Evolutionary conservation across 345 rosid genomes (phyloP).

Genomic region (Linum lewisii): DNA sequence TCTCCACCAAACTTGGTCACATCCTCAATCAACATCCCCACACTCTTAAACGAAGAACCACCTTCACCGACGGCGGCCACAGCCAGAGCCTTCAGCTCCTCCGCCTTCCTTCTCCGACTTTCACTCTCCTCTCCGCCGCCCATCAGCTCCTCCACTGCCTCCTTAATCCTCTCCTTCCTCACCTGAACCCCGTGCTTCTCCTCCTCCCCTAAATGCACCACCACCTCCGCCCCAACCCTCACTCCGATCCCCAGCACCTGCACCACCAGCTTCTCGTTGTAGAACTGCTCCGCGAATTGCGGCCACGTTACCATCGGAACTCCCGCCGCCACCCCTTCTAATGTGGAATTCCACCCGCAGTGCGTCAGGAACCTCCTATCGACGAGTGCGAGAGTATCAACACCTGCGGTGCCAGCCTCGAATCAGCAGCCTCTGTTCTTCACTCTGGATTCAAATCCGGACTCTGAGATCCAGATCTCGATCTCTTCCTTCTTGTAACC

Average conservation of each 20-base stretch:
- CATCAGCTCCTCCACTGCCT: not conserved
- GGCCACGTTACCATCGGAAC: constrained; percentile 40
- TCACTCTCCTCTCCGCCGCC: not conserved
- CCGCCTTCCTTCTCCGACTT: not conserved
- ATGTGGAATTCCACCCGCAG: constrained; percentile 33
- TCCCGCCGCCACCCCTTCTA: constrained; percentile 27
- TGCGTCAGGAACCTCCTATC: constrained; percentile 30
- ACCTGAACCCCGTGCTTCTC: not conserved
- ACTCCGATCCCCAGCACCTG: constrained; percentile 21
- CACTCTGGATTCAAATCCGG: constrained; percentile 16
- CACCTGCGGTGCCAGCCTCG: constrained; percentile 32
- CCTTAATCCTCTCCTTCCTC: not conserved
- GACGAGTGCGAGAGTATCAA: constrained; percentile 30
- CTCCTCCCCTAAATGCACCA: not conserved
- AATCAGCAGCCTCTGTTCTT: constrained; percentile 15
- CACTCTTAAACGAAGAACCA: not conserved
- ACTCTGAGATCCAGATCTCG: not conserved
- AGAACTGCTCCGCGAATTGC: constrained; percentile 24
- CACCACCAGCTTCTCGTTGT: constrained; percentile 29
- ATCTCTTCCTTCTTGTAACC: not conserved
- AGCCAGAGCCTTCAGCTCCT: not conserved
- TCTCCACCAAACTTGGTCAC: too few species aligned
- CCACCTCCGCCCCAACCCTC: constrained; percentile 7
- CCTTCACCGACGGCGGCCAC: not conserved
- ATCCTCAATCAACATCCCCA: not conserved